These are phyloP conservation scores for Crithidia sp. DNA, from an alignment of 208 protist genomes.

Conservation along the genomic window DNA sequence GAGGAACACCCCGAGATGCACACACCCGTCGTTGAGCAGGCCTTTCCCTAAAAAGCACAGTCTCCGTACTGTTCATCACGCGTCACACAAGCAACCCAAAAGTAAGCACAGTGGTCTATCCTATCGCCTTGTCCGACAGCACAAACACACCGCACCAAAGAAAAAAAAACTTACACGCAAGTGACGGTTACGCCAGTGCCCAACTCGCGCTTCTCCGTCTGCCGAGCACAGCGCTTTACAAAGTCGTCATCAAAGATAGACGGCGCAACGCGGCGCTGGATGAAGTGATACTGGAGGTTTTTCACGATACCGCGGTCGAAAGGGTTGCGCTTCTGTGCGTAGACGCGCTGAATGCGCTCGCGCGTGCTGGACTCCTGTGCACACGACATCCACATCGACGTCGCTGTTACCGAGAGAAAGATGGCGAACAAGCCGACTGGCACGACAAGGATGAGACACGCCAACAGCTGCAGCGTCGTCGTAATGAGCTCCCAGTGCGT, in stretches of 20 bases:
- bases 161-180: conserved; percentile 19
- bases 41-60: no score
- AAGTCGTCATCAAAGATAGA: conserved; percentile 78
- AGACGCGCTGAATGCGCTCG: conserved; percentile 78
- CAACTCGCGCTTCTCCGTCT: conserved; percentile 41
- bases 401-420: conserved; percentile 29
- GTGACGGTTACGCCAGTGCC: conserved; percentile 39
- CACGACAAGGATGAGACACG: conserved; percentile 14
- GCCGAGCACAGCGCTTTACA: conserved; percentile 55
- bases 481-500: conserved; percentile 32
- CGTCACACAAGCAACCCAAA: no score
- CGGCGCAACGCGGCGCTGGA: conserved; percentile 38
- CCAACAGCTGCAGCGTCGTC: conserved; percentile 16
- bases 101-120: no score
- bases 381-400: conserved; percentile 46
- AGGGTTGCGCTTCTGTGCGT: conserved; percentile 67
- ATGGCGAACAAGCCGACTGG: conserved; percentile 24
- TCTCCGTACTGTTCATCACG: no score
- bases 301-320: conserved; percentile 57
- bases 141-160: no score
- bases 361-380: conserved; percentile 59
- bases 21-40: no score
- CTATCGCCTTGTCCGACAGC: no score
- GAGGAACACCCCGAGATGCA: no score
- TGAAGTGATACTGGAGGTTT: conserved; percentile 63